A percentile compares a stretch with the other conserved stretches of the same genome.
Evolutionary conservation across 2,329 filamentous ascomycete species (phyloP).

Genomic region (Tolypocladium ovalisporum): DNA sequence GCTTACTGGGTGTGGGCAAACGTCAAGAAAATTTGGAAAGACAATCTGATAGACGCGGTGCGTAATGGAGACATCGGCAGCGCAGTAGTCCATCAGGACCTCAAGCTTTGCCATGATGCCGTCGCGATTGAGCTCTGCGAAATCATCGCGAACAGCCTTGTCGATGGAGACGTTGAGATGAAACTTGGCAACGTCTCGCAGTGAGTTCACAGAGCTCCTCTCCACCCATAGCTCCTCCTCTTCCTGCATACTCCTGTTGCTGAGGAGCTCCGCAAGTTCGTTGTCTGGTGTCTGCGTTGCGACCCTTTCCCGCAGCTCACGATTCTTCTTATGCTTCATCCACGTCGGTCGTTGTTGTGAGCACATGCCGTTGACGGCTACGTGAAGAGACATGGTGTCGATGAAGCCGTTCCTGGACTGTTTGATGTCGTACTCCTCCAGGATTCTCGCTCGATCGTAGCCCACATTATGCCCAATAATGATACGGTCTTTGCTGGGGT

Average conservation of each 20-base stretch:
- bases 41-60: constrained; percentile 91
- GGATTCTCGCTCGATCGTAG: constrained; percentile 79
- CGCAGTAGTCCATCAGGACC: constrained; percentile 84
- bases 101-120: constrained; percentile 64
- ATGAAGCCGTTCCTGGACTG: constrained; percentile 81
- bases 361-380: constrained; percentile 98
- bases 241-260: constrained; percentile 61
- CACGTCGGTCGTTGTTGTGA: constrained; percentile 91
- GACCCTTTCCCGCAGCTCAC: constrained; percentile 72
- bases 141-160: constrained; percentile 77
- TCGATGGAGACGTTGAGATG: constrained; percentile 88
- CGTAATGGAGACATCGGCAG: constrained; percentile 84
- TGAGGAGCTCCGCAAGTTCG: constrained; percentile 61
- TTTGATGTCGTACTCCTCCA: constrained; percentile 77
- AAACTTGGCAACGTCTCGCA: constrained; percentile 92
- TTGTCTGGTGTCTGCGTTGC: constrained; percentile 58
- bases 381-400: constrained; percentile 97
- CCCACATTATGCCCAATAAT: constrained; percentile 93
- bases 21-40: constrained; percentile 78
- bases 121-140: constrained; percentile 66
- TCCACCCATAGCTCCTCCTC: constrained; percentile 96
- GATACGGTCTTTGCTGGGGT: constrained; percentile 60
- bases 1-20: constrained; percentile 93
- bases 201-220: constrained; percentile 85
- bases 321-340: constrained; percentile 92